phyloP scores from a whole-genome alignment of 805 yeast genomes.

The Wickerhamomyces sydowiorum region DNA sequence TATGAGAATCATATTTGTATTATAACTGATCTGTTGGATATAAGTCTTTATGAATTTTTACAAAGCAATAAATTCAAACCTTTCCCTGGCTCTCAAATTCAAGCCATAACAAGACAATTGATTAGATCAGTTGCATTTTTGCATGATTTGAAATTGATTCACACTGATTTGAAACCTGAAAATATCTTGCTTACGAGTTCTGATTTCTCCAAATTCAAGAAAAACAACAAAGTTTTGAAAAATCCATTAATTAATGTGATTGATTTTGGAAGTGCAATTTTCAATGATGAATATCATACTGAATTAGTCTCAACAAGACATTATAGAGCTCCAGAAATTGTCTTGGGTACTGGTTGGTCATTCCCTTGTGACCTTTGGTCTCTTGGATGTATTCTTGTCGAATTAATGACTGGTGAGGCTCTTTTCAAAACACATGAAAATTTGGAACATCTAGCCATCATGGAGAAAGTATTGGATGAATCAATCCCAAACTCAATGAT shows the following conservation, averaged over 20 bases:
- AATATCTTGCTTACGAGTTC: constrained; percentile 50
- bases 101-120: constrained; percentile 80
- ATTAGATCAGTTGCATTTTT: constrained; percentile 80
- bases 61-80: constrained; percentile 77
- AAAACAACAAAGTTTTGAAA: constrained; percentile 43
- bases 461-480: constrained; percentile 70
- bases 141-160: constrained; percentile 86
- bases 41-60: constrained; percentile 85
- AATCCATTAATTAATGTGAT: constrained; percentile 84
- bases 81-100: constrained; percentile 93
- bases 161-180: constrained; percentile 96
- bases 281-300: constrained; percentile 90
- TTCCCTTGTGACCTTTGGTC: constrained; percentile 98
- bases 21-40: constrained; percentile 82
- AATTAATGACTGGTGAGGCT: constrained; percentile 90
- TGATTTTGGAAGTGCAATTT: constrained; percentile 96
- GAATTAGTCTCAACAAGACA: constrained; percentile 91
- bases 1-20: constrained; percentile 91
- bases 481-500: constrained; percentile 35
- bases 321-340: constrained; percentile 95
- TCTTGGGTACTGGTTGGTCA: constrained; percentile 94
- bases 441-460: constrained; percentile 90
- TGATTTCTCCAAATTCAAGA: constrained; percentile 16
- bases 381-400: constrained; percentile 88
- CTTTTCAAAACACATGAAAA: constrained; percentile 93